Conservation (phyloP, 1,284 basidiomycete genomes). For the Irpex lacteus region DNA sequence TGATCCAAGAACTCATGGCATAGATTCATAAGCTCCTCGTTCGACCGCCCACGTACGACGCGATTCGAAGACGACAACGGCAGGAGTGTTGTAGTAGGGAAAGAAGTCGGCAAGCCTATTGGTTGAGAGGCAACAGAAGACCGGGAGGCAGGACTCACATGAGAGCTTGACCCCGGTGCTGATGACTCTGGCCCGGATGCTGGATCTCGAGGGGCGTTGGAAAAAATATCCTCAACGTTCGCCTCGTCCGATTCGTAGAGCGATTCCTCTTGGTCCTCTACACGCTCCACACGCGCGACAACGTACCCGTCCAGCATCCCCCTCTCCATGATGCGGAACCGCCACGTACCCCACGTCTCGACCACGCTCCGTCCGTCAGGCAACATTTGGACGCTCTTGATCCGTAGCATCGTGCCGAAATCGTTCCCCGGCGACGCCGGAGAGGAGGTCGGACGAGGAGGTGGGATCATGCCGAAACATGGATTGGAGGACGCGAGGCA, state of each 20-base stretch:
- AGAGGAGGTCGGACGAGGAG: slow-evolving; percentile 35
- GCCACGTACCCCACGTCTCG: slow-evolving; percentile 79
- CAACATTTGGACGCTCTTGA: slow-evolving; percentile 83
- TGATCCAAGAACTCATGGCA: slow-evolving; percentile 82
- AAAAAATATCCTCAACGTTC: slow-evolving; percentile 33
- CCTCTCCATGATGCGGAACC: slow-evolving; percentile 84
- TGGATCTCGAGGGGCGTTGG: background rate
- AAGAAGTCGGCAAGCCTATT: background rate
- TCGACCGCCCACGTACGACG: slow-evolving; percentile 30
- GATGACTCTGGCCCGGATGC: background rate
- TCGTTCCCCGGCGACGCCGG: slow-evolving; percentile 45
- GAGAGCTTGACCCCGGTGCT: background rate
- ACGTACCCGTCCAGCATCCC: slow-evolving; percentile 87
- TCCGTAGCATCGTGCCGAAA: slow-evolving; percentile 93
- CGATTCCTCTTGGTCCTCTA: slow-evolving; percentile 54
- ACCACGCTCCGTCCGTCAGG: slow-evolving; percentile 89
- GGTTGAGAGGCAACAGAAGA: background rate
- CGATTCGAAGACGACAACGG: background rate
- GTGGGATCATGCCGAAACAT: slow-evolving; percentile 90
- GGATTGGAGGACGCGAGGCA: slow-evolving; percentile 77
- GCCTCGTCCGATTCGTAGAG: slow-evolving; percentile 47
- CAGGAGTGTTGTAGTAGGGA: background rate
- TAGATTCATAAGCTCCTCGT: slow-evolving; percentile 68
- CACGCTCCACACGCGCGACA: slow-evolving; percentile 77
- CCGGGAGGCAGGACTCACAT: background rate